phyloP scores from a whole-genome alignment of 2,329 filamentous ascomycete species.

The Cercospora sp. region DNA sequence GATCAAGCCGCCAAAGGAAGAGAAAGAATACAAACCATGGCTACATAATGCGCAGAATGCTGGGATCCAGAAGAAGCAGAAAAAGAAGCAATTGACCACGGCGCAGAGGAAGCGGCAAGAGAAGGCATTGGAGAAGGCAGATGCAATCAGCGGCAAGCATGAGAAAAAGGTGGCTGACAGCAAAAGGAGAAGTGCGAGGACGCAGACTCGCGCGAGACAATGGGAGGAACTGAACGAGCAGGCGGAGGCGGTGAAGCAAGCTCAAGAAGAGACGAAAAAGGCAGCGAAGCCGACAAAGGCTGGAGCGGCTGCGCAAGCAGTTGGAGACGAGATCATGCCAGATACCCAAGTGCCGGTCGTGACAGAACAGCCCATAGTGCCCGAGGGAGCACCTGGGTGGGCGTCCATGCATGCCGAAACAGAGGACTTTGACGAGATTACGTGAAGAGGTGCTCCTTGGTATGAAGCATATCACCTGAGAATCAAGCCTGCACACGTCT shows the following conservation, averaged over 20 bases:
- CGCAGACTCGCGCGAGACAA: slow-evolving; percentile 36
- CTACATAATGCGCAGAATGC: slow-evolving; percentile 68
- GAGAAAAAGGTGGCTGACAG: slow-evolving; percentile 59
- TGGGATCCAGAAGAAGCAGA: slow-evolving; percentile 68
- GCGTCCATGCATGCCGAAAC: slow-evolving; percentile 21
- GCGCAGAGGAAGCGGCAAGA: slow-evolving; percentile 56
- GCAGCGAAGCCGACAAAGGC: slow-evolving; percentile 12
- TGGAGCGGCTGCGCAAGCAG: slow-evolving; percentile 4
- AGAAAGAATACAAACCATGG: slow-evolving; percentile 59
- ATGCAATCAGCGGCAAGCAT: slow-evolving; percentile 55
- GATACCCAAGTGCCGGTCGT: slow-evolving; percentile 16
- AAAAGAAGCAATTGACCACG: slow-evolving; percentile 55
- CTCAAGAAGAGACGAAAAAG: slow-evolving; percentile 19
- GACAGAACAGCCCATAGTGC: slow-evolving; percentile 5
- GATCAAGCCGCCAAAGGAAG: slow-evolving; percentile 50
- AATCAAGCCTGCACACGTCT: neutral
- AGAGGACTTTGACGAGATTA: slow-evolving; percentile 17
- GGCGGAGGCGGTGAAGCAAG: slow-evolving; percentile 20
- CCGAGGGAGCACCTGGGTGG: slow-evolving; percentile 17
- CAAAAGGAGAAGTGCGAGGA: slow-evolving; percentile 48
- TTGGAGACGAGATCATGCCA: slow-evolving; percentile 22
- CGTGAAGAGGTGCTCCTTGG: neutral
- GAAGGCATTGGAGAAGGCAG: slow-evolving; percentile 57
- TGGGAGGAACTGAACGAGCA: slow-evolving; percentile 41
- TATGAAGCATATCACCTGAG: slow-evolving; percentile 16